Conservation (phyloP, 73 alveolate genomes). For the Symbiodinium natans region DNA sequence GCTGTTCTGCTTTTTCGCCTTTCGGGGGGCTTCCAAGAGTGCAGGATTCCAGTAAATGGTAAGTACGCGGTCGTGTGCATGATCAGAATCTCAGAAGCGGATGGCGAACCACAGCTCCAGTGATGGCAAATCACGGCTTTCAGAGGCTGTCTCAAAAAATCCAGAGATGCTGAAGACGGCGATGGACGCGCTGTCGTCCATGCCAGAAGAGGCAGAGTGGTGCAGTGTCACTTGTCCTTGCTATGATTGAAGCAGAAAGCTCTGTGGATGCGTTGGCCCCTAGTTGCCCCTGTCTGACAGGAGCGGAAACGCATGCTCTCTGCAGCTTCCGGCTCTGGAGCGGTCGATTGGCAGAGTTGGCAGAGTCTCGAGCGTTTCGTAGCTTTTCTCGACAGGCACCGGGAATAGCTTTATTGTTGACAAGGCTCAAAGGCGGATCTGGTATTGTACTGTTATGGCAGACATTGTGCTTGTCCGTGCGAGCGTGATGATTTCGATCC, state of each 20-base stretch:
- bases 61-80: neutral
- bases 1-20: no score
- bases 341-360: neutral
- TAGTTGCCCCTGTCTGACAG: neutral
- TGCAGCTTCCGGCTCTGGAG: slow-evolving; percentile 23
- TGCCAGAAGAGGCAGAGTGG: slow-evolving; percentile 46
- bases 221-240: neutral
- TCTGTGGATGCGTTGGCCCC: no score
- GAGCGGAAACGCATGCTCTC: slow-evolving; percentile 64
- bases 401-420: no score
- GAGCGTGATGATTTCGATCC: no score
- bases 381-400: no score
- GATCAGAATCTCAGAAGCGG: neutral
- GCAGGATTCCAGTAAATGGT: neutral
- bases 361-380: no score
- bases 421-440: no score
- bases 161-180: slow-evolving; percentile 79
- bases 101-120: neutral
- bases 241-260: no score
- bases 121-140: neutral
- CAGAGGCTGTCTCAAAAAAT: slow-evolving; percentile 63
- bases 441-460: no score
- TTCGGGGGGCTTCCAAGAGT: no score
- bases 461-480: no score
- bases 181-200: slow-evolving; percentile 29